These are phyloP conservation scores for Didymellaceae sp. DNA, from an alignment of 2,329 filamentous ascomycete species.

Conservation along the genomic window DNA sequence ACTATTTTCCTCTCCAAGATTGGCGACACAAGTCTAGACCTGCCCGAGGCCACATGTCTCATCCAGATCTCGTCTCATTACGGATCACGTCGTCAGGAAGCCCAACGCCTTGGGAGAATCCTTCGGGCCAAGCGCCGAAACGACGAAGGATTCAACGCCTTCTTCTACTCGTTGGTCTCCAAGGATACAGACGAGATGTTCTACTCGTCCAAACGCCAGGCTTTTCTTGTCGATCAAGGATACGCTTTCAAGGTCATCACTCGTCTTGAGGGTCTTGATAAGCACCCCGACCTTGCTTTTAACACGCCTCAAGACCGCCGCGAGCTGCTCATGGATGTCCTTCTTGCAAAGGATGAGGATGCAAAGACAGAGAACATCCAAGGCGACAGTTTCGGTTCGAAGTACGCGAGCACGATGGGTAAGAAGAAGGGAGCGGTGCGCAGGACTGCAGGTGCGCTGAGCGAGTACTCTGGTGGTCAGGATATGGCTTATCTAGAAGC, in stretches of 20 bases:
- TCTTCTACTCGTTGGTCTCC: conserved; percentile 96
- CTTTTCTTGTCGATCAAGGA: conserved; percentile 95
- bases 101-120: conserved; percentile 90
- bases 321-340: conserved; percentile 85
- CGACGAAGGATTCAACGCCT: conserved; percentile 98
- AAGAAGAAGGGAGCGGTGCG: conserved; percentile 69
- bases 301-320: conserved; percentile 78
- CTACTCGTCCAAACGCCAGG: conserved; percentile 94
- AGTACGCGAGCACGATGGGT: conserved; percentile 47
- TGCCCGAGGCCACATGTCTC: conserved; percentile 93
- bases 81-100: conserved; percentile 94
- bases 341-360: conserved; percentile 80
- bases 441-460: conserved; percentile 83
- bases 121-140: conserved; percentile 93
- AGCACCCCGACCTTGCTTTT: conserved; percentile 81
- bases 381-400: conserved; percentile 69
- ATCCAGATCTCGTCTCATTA: conserved; percentile 99
- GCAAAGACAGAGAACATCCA: conserved; percentile 74
- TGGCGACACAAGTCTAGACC: conserved; percentile 94
- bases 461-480: conserved; percentile 86
- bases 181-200: conserved; percentile 99
- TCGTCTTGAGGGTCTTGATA: conserved; percentile 87
- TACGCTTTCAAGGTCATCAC: conserved; percentile 99
- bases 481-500: conserved; percentile 84
- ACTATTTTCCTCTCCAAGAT: conserved; percentile 98